Conservation (phyloP, 2,329 filamentous ascomycete species). For the Fusarium piperis region DNA sequence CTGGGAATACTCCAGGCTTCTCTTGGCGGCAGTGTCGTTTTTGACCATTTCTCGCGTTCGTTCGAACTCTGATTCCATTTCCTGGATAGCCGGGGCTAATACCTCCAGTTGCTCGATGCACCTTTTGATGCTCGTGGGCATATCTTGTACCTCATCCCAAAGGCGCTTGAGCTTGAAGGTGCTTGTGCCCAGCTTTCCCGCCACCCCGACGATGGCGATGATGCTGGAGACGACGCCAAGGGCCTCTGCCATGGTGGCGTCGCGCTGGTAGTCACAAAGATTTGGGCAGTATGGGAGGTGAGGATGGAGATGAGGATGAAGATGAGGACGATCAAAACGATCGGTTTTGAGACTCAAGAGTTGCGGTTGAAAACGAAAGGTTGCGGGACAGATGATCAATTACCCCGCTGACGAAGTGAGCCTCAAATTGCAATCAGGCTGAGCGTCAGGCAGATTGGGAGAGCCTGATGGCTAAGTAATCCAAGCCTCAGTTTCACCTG, state of each 20-base stretch:
- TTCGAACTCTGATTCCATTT: constrained; percentile 15
- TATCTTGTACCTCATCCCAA: constrained; percentile 28
- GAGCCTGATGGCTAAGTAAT: background rate
- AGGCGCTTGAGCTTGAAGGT: constrained; percentile 15
- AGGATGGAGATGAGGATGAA: background rate
- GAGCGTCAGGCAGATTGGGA: background rate
- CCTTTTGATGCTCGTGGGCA: background rate
- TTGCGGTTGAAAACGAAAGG: background rate
- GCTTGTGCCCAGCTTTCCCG: constrained; percentile 19
- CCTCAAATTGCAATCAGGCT: background rate
- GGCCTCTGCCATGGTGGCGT: constrained; percentile 20
- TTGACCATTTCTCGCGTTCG: background rate
- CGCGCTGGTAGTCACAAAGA: background rate
- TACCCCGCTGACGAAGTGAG: background rate
- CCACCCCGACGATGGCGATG: constrained; percentile 26
- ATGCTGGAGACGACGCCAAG: constrained; percentile 22
- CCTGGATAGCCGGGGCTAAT: background rate
- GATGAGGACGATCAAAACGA: background rate
- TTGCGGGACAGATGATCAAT: background rate
- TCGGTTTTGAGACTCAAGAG: background rate
- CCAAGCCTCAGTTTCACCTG: background rate
- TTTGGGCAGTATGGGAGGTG: rapidly evolving
- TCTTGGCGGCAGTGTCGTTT: background rate
- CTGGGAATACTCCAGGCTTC: constrained; percentile 14
- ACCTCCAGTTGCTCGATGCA: constrained; percentile 12